Percentiles rank a stretch among this genome's conserved stretches.
These are phyloP conservation scores for Hypoxylon sp. DNA, from an alignment of 2,329 filamentous ascomycete genomes.

Conservation along the genomic window DNA sequence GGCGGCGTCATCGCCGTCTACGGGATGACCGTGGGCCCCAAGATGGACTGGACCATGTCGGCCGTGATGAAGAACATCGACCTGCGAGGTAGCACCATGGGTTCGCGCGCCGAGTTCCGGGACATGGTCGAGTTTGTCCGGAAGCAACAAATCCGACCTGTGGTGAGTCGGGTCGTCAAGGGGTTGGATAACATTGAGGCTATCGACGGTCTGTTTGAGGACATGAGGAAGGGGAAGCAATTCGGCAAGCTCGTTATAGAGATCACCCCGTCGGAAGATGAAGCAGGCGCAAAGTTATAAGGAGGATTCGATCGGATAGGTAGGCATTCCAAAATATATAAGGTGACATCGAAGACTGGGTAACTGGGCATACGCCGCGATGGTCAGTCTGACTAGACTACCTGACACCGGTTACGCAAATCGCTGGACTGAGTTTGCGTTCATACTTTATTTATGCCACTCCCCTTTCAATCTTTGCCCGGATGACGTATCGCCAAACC, in stretches of 20 bases:
- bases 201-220: slow-evolving; percentile 86
- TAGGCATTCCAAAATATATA: neutral
- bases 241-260: slow-evolving; percentile 94
- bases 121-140: slow-evolving; percentile 90
- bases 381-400: neutral
- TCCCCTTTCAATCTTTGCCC: slow-evolving; percentile 22
- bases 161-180: slow-evolving; percentile 80
- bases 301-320: neutral
- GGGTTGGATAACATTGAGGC: slow-evolving; percentile 81
- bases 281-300: slow-evolving; percentile 57
- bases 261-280: slow-evolving; percentile 60
- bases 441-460: slow-evolving; percentile 25
- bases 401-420: neutral
- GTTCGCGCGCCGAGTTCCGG: slow-evolving; percentile 87
- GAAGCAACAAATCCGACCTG: slow-evolving; percentile 77
- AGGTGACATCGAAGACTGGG: neutral
- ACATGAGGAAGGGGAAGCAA: slow-evolving; percentile 87
- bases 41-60: slow-evolving; percentile 87
- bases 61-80: slow-evolving; percentile 91
- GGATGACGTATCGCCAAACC: slow-evolving; percentile 19
- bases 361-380: neutral
- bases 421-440: neutral
- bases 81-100: slow-evolving; percentile 89
- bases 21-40: slow-evolving; percentile 89
- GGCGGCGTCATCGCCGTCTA: slow-evolving; percentile 90